These are phyloP conservation scores for Maudiozyma serrabonitensis DNA, from an alignment of 805 yeast genomes.

Conservation along the genomic window DNA sequence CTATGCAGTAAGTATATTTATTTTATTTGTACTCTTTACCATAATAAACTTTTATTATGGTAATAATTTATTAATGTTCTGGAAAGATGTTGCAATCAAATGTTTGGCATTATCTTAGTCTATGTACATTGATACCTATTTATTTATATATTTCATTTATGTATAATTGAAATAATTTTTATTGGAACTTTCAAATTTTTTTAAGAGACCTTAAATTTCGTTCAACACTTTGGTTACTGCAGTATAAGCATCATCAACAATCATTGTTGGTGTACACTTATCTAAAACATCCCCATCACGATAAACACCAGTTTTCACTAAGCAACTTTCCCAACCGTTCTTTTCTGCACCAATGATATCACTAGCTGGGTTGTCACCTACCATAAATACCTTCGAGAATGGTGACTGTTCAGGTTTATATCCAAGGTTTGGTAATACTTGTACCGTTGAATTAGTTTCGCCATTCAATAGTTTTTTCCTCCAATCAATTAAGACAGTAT, in stretches of 20 bases:
- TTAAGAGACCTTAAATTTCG: neutral
- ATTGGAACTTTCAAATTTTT: neutral
- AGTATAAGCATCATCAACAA: conserved; percentile 41
- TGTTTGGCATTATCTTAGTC: too few relatives aligned
- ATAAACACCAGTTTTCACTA: conserved; percentile 85
- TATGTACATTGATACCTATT: too few relatives aligned
- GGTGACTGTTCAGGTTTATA: conserved; percentile 33
- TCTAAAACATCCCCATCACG: conserved; percentile 40
- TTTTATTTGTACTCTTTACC: too few relatives aligned
- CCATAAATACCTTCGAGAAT: conserved; percentile 74
- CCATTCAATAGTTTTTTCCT: conserved; percentile 29
- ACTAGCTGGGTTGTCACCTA: conserved; percentile 92
- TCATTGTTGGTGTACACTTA: conserved; percentile 37
- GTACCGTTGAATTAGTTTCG: conserved; percentile 9
- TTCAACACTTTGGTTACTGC: conserved; percentile 35
- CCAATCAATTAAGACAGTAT: conserved; percentile 53
- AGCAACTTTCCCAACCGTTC: conserved; percentile 81
- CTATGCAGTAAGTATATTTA: too few relatives aligned
- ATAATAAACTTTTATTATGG: too few relatives aligned
- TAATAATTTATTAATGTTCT: too few relatives aligned
- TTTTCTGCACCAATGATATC: conserved; percentile 85
- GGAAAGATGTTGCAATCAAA: too few relatives aligned
- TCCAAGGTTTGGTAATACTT: conserved; percentile 38
- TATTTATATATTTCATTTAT: too few relatives aligned
- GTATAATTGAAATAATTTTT: neutral